These are phyloP conservation scores for Cladosporium sp. DNA, from an alignment of 2,329 filamentous ascomycete species.

Conservation along the genomic window DNA sequence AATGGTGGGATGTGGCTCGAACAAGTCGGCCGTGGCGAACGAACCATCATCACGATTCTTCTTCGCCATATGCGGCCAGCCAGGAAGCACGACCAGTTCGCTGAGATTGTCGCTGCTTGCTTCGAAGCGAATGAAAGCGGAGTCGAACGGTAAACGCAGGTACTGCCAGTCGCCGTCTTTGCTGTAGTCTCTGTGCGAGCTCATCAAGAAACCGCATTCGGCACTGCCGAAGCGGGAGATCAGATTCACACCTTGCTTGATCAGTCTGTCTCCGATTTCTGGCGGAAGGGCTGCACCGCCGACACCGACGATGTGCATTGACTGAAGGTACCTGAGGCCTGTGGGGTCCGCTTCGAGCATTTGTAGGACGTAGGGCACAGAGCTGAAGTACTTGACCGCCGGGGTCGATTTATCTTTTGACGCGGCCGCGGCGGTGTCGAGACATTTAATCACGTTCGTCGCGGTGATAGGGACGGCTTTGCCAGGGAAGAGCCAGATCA, in stretches of 20 bases:
- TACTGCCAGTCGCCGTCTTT: constrained; percentile 59
- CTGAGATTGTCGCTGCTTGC: constrained; percentile 38
- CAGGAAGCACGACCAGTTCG: constrained; percentile 53
- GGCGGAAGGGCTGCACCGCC: constrained; percentile 57
- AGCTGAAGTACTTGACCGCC: constrained; percentile 55
- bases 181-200: constrained; percentile 54
- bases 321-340: constrained; percentile 42
- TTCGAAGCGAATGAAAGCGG: constrained; percentile 44
- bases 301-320: constrained; percentile 60
- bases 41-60: constrained; percentile 56
- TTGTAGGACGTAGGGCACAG: constrained; percentile 57
- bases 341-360: constrained; percentile 44
- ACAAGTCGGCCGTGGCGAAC: constrained; percentile 61
- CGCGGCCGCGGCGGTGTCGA: constrained; percentile 34
- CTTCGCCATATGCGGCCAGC: constrained; percentile 59
- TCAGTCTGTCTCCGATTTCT: constrained; percentile 51
- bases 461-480: constrained; percentile 54
- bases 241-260: constrained; percentile 50
- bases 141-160: constrained; percentile 41
- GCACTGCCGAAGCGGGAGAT: constrained; percentile 62
- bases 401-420: constrained; percentile 22
- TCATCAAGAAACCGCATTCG: constrained; percentile 63
- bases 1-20: constrained; percentile 51
- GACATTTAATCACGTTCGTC: constrained; percentile 47
- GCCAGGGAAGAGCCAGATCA: constrained; percentile 61